Evolutionary conservation across 2,329 filamentous ascomycete genomes (phyloP).

Genomic region (Alternaria ventricosa): DNA sequence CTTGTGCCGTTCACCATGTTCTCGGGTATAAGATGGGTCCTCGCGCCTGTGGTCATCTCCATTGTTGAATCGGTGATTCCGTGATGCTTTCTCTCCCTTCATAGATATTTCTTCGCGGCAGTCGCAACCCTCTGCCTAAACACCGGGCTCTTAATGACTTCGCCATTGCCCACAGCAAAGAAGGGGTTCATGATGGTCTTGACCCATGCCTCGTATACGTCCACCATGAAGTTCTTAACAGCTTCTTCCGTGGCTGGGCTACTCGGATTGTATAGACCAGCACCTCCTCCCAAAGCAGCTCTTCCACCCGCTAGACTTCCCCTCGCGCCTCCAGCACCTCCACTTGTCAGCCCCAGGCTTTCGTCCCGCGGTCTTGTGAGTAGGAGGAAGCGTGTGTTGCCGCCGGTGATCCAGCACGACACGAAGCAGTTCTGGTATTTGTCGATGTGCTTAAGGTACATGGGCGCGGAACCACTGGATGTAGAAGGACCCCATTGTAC

Average conservation of each 20-base stretch:
- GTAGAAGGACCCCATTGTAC: slow-evolving; percentile 77
- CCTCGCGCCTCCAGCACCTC: slow-evolving; percentile 26
- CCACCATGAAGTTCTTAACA: slow-evolving; percentile 89
- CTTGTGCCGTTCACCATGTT: not conserved
- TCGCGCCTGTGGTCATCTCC: not conserved
- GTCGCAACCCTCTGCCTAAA: slow-evolving; percentile 83
- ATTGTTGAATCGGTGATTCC: not conserved
- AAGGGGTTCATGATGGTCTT: slow-evolving; percentile 98
- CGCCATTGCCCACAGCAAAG: slow-evolving; percentile 83
- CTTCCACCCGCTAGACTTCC: slow-evolving; percentile 43
- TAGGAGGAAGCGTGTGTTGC: slow-evolving; percentile 91
- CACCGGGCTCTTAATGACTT: slow-evolving; percentile 83
- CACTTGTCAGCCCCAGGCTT: slow-evolving; percentile 30
- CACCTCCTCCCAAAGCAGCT: slow-evolving; percentile 29
- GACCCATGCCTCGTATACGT: slow-evolving; percentile 96
- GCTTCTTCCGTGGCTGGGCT: slow-evolving; percentile 93
- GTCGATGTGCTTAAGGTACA: slow-evolving; percentile 96
- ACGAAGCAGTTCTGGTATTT: slow-evolving; percentile 96
- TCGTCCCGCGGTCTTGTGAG: slow-evolving; percentile 76
- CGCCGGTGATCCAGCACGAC: slow-evolving; percentile 90
- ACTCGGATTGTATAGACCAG: slow-evolving; percentile 74
- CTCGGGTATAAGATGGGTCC: not conserved
- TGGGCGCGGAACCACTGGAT: slow-evolving; percentile 50
- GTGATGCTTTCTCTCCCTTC: not conserved
- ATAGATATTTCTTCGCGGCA: slow-evolving; percentile 92